Percentiles rank a stretch among this genome's conserved stretches.
These are phyloP conservation scores for Boechera divaricarpa DNA, from an alignment of 345 rosid genomes.

Conservation along the genomic window DNA sequence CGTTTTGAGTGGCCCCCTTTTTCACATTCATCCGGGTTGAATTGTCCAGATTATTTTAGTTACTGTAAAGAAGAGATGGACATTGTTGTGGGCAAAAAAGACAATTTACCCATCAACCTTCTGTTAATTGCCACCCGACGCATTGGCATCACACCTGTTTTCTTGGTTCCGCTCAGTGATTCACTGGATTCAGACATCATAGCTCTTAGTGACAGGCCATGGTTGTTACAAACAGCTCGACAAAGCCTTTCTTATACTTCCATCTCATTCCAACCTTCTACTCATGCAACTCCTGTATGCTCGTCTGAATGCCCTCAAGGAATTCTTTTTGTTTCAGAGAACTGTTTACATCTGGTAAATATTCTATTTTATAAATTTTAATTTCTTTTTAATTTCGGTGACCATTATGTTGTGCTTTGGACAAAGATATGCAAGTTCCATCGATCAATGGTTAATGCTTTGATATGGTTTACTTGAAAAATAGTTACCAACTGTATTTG, in stretches of 20 bases:
- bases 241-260: constrained; percentile 90
- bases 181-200: constrained; percentile 79
- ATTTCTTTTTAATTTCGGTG: constrained; percentile 23
- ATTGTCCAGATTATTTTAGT: constrained; percentile 42
- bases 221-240: constrained; percentile 94
- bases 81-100: constrained; percentile 40
- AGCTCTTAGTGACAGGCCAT: constrained; percentile 95
- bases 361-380: constrained; percentile 20
- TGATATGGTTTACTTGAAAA: constrained; percentile 4
- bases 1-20: constrained; percentile 90
- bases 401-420: constrained; percentile 7
- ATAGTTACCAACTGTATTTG: constrained; percentile 12
- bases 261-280: constrained; percentile 90
- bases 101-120: constrained; percentile 60
- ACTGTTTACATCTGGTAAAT: constrained; percentile 89
- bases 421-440: constrained; percentile 17
- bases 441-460: constrained; percentile 9
- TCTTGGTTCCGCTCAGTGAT: constrained; percentile 85
- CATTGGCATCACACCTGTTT: constrained; percentile 96
- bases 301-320: constrained; percentile 93
- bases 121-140: constrained; percentile 87
- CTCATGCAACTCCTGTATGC: constrained; percentile 96
- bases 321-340: constrained; percentile 90
- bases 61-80: constrained; percentile 48
- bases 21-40: constrained; percentile 48